Evolutionary conservation across 257 asterid species (phyloP).

Genomic region (Oldenlandia corymbosa): DNA sequence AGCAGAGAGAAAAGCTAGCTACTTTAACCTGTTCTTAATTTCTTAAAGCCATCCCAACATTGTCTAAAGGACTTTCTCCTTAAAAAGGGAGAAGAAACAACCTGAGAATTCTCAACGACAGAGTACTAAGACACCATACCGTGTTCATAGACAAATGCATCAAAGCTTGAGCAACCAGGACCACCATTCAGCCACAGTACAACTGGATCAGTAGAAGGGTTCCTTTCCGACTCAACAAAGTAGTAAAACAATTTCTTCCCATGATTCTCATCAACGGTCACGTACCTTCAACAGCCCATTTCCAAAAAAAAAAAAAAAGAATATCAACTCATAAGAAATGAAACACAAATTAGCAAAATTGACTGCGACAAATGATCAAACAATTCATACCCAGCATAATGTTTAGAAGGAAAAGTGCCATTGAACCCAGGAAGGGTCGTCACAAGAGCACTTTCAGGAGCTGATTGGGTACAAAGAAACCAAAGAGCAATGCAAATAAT

Average conservation of each 20-base stretch:
- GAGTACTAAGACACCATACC: too few relatives aligned
- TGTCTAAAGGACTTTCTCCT: too few relatives aligned
- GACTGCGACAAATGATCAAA: background rate
- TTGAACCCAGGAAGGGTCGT: constrained; percentile 63
- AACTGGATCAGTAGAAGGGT: constrained; percentile 66
- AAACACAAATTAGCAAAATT: background rate
- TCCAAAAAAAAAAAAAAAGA: background rate
- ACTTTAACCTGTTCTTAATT: background rate
- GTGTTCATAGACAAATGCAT: constrained; percentile 91
- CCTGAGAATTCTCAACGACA: too few relatives aligned
- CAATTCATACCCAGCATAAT: constrained; percentile 67
- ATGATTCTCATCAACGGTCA: constrained; percentile 54
- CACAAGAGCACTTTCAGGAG: constrained; percentile 57
- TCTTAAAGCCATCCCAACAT: background rate
- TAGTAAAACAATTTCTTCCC: constrained; percentile 76
- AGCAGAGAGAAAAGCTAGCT: background rate
- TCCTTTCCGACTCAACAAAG: constrained; percentile 79
- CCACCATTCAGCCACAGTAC: constrained; percentile 99
- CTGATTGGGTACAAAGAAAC: constrained; percentile 34
- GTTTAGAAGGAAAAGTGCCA: constrained; percentile 74
- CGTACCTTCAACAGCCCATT: constrained; percentile 55
- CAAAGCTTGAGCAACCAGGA: constrained; percentile 98
- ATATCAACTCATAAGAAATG: constrained; percentile 3
- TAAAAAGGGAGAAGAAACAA: too few relatives aligned
- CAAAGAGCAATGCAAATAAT: constrained; percentile 7